Base-by-base conservation (phyloP, 805 yeast species). In the Sugiyamaella marilandica region DNA sequence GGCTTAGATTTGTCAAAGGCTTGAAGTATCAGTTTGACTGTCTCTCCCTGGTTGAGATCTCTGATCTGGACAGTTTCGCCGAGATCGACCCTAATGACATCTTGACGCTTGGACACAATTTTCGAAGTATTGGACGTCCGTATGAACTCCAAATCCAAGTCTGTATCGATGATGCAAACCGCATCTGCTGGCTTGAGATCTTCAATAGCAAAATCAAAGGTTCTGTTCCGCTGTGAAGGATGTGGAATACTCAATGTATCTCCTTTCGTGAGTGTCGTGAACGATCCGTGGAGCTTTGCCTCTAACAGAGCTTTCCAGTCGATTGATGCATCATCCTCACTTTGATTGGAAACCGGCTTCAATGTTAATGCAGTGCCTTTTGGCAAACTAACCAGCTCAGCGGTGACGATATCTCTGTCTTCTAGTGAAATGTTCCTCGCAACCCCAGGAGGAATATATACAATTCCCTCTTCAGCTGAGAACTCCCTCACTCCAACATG, bases 241-340 rank as follows among this genome's bases (percentile, higher is more conserved):
- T 70, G 62, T 1, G 56, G 34, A 2, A 78, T 65, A 7, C 63
- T 55, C 14, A 81, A 59, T 0, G 57, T 57, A 43, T 75, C 76
- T 1, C 74, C 76, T 33, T 65, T 64, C 1, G 74, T 70, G 33
- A 82, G 66, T 0, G 80, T 74, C 0, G 85, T 80, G 55, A 76
- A 80, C 45, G 69, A 69, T n/a, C 68, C 57, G 47, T 76, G 75
- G n/a, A 81, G 65, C 52, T 74, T 71, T 9, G 76, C 67, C 59
- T 81, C 85, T 33, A 81, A 67, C 54, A 79, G 70, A 58, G 71
- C 73, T 60, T 80, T 79, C 82, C 84, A 81, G 65, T 78, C 80
- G 14, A 62, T 62, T 13, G 59, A 55, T 21, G 55, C 35, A 39
- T 62, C 49, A 52, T 60, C 41, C 11, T 35, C 47, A 46, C 10